A percentile compares a stretch with the other conserved stretches of the same genome.
These are phyloP conservation scores for Sclerotinia nivalis DNA, from an alignment of 2,329 filamentous ascomycete genomes.

Conservation along the genomic window DNA sequence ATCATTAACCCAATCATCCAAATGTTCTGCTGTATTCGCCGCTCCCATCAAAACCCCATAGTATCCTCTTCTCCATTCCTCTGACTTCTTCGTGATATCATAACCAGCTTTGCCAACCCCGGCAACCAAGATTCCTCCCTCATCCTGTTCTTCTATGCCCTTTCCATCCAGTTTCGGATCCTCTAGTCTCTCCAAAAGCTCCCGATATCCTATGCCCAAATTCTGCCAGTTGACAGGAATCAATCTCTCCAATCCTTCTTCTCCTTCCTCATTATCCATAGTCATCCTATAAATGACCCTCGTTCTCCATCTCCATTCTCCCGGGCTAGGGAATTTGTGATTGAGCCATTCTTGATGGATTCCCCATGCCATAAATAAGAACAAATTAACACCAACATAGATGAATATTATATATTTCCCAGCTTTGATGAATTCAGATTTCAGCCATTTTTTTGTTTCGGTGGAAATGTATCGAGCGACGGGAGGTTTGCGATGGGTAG, in stretches of 20 bases:
- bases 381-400: constrained; percentile 62
- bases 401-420: constrained; percentile 66
- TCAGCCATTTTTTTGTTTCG: constrained; percentile 69
- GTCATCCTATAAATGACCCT: constrained; percentile 66
- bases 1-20: constrained; percentile 78
- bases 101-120: constrained; percentile 51
- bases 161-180: constrained; percentile 67
- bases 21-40: constrained; percentile 74
- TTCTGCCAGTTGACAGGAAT: constrained; percentile 61
- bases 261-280: constrained; percentile 32
- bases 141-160: constrained; percentile 55
- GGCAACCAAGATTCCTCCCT: constrained; percentile 55
- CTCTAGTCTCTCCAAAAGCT: constrained; percentile 67
- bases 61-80: constrained; percentile 85
- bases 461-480: constrained; percentile 74
- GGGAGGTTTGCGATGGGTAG: constrained; percentile 44
- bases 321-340: constrained; percentile 74
- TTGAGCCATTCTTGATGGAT: constrained; percentile 75
- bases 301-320: constrained; percentile 75
- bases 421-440: constrained; percentile 68
- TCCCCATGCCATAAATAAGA: constrained; percentile 62
- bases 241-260: constrained; percentile 12
- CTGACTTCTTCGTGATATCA: constrained; percentile 59
- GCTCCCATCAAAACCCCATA: constrained; percentile 77
- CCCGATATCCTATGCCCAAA: constrained; percentile 60